Conservation (phyloP, 768 basidiomycete species). For the Mycena chlorophos region DNA sequence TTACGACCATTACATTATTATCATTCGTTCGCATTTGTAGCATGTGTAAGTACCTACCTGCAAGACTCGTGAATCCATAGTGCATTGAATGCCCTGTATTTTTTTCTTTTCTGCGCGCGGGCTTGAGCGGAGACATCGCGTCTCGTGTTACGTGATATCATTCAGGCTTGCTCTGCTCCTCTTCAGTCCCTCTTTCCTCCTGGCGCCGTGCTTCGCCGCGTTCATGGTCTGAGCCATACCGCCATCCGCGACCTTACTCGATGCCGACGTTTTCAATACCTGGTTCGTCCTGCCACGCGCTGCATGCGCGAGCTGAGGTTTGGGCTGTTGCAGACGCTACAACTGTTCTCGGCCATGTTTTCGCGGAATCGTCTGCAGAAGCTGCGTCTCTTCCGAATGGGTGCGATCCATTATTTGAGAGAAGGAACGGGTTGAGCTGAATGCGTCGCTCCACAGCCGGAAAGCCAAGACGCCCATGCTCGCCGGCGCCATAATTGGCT, state of each 20-base stretch:
- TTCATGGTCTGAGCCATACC: too few species aligned
- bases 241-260: too few species aligned
- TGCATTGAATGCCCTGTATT: too few species aligned
- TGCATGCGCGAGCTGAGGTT: neutral
- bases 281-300: neutral
- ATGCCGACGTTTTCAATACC: neutral
- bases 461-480: conserved; percentile 61
- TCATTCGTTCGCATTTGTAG: neutral
- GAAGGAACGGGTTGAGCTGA: too few species aligned
- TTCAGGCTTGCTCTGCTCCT: too few species aligned
- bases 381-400: conserved; percentile 42
- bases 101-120: too few species aligned
- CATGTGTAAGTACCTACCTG: too few species aligned
- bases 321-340: conserved; percentile 2
- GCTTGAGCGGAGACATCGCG: too few species aligned
- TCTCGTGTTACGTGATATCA: too few species aligned
- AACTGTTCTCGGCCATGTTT: conserved; percentile 4
- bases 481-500: conserved; percentile 59
- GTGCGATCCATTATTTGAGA: conserved; percentile 32
- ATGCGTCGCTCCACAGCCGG: conserved; percentile 40
- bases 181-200: too few species aligned
- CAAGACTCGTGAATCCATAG: too few species aligned
- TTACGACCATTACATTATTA: neutral
- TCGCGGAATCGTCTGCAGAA: conserved; percentile 35
- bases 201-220: too few species aligned